phyloP scores from a whole-genome alignment of 192 early-diverging fungal genomes.

The Coemansia furcata region DNA sequence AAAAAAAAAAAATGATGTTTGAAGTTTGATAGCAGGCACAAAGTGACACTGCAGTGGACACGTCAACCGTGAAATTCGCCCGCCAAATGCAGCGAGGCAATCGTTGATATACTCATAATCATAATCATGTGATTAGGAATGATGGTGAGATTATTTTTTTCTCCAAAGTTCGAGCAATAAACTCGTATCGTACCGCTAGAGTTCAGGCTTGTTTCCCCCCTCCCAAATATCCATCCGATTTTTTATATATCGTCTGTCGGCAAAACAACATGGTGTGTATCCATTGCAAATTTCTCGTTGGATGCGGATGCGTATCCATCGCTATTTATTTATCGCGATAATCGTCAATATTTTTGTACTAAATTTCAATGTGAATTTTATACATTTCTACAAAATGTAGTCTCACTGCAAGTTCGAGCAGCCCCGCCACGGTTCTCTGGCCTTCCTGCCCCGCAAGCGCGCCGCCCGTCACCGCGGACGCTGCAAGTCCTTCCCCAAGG shows the following conservation, averaged over 20 bases:
- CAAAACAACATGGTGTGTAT: slow-evolving; percentile 33
- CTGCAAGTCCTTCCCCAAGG: slow-evolving; percentile 99
- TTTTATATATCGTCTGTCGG: not conserved
- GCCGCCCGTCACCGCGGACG: slow-evolving; percentile 91
- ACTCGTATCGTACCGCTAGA: not conserved
- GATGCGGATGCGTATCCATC: slow-evolving; percentile 9
- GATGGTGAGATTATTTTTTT: not conserved
- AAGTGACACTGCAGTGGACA: too few species aligned
- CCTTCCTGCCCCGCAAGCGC: slow-evolving; percentile 74
- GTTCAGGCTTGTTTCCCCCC: not conserved
- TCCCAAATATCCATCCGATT: slow-evolving; percentile 1
- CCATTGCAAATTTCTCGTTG: not conserved
- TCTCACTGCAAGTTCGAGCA: slow-evolving; percentile 97
- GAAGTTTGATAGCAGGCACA: not conserved
- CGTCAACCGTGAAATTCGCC: too few species aligned
- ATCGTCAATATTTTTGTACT: not conserved
- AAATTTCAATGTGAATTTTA: slow-evolving; percentile 2
- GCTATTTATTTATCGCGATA: not conserved
- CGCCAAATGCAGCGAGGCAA: too few species aligned
- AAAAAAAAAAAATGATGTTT: not conserved
- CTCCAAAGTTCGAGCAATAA: not conserved
- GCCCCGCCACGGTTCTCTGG: slow-evolving; percentile 85
- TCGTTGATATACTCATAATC: not conserved
- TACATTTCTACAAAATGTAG: slow-evolving; percentile 30
- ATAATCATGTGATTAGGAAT: not conserved